Conservation (phyloP, 257 asterid species). For the Agastache rugosa region DNA sequence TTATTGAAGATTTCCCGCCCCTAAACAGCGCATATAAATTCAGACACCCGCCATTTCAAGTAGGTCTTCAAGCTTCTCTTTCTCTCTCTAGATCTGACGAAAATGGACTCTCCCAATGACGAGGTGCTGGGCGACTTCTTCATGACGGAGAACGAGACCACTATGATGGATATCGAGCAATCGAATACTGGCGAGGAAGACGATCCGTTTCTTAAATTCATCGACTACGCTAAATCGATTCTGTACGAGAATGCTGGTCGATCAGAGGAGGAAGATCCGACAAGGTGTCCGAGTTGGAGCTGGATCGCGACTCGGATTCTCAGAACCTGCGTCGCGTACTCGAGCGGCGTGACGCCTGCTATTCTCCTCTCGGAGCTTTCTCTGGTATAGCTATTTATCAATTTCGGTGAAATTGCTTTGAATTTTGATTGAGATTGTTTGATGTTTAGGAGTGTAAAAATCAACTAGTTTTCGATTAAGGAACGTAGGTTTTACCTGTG, state of each 20-base stretch:
- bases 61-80: conserved; percentile 39
- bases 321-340: conserved; percentile 70
- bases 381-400: conserved; percentile 49
- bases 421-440: neutral
- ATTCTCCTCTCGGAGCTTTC: conserved; percentile 93
- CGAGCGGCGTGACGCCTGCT: conserved; percentile 96
- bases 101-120: conserved; percentile 44
- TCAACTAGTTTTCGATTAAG: neutral
- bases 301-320: conserved; percentile 83
- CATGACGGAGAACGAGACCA: conserved; percentile 44
- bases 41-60: conserved; percentile 37
- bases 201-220: conserved; percentile 69
- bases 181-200: conserved; percentile 32
- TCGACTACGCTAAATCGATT: conserved; percentile 60
- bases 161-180: conserved; percentile 57
- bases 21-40: neutral
- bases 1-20: conserved; percentile 43
- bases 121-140: conserved; percentile 40
- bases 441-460: neutral
- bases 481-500: neutral
- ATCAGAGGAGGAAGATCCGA: conserved; percentile 48
- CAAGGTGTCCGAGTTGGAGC: conserved; percentile 74
- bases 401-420: conserved; percentile 5
- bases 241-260: conserved; percentile 44
- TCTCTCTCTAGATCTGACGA: conserved; percentile 22